Evolutionary conservation across 768 basidiomycete species (phyloP).

Genomic region (Trametes punicea): DNA sequence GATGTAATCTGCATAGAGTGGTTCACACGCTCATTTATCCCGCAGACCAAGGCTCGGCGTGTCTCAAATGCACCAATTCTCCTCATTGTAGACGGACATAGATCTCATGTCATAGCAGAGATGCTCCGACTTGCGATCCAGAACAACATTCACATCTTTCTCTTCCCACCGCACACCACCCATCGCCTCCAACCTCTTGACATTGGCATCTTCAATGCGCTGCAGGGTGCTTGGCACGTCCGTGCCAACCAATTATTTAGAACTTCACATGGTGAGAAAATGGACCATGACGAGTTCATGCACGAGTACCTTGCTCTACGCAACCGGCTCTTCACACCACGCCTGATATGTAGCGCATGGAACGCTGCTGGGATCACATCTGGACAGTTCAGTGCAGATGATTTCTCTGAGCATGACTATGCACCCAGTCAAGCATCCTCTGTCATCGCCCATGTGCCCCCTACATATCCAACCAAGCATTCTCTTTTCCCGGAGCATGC

Average conservation of each 20-base stretch:
- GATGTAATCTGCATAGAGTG: slow-evolving; percentile 35
- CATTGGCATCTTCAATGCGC: slow-evolving; percentile 38
- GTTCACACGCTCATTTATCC: slow-evolving; percentile 40
- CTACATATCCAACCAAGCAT: not conserved
- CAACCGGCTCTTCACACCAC: not conserved
- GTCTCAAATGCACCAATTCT: slow-evolving; percentile 33
- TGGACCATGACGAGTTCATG: not conserved
- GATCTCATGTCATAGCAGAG: slow-evolving; percentile 34
- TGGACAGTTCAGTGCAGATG: not conserved
- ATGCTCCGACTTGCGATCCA: slow-evolving; percentile 29
- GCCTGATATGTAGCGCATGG: not conserved
- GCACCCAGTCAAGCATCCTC: not conserved
- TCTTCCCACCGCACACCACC: slow-evolving; percentile 40
- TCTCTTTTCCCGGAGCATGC: not conserved
- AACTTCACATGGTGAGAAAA: not conserved
- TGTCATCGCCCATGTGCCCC: not conserved
- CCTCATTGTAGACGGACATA: slow-evolving; percentile 44
- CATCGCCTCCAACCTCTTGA: slow-evolving; percentile 43
- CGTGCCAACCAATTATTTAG: not conserved
- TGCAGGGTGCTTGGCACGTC: slow-evolving; percentile 29
- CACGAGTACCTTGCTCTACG: not conserved
- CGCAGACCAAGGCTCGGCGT: slow-evolving; percentile 30
- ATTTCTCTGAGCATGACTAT: not conserved
- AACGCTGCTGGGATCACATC: not conserved
- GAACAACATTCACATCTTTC: slow-evolving; percentile 33